Conservation (phyloP, 2,329 filamentous ascomycete species). For the Sclerotinia subarctica region DNA sequence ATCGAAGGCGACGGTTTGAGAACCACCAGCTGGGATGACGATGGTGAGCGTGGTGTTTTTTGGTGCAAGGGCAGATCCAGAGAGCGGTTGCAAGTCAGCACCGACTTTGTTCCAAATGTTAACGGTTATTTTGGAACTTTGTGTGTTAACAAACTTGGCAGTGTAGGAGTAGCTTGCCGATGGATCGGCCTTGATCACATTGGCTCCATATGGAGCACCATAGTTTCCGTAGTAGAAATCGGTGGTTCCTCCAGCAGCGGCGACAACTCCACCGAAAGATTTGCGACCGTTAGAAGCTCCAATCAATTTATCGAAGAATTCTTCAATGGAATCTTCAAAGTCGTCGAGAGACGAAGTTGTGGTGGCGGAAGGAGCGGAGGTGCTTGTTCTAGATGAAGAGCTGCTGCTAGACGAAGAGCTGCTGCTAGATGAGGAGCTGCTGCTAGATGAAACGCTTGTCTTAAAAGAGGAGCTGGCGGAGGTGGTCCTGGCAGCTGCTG, state of each 20-base stretch:
- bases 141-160: slow-evolving; percentile 32
- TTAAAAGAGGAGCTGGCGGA: slow-evolving; percentile 1
- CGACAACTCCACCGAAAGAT: slow-evolving; percentile 25
- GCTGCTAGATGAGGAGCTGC: neutral
- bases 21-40: slow-evolving; percentile 27
- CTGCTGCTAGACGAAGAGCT: neutral
- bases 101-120: slow-evolving; percentile 36
- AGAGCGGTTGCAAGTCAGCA: slow-evolving; percentile 22
- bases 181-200: slow-evolving; percentile 34
- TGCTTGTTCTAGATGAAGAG: neutral
- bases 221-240: slow-evolving; percentile 31
- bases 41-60: slow-evolving; percentile 32
- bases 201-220: slow-evolving; percentile 35
- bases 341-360: slow-evolving; percentile 9
- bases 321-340: slow-evolving; percentile 19
- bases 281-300: slow-evolving; percentile 31
- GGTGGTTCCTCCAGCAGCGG: slow-evolving; percentile 7
- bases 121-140: slow-evolving; percentile 25
- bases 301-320: slow-evolving; percentile 26
- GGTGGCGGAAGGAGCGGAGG: slow-evolving; percentile 10
- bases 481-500: slow-evolving; percentile 9
- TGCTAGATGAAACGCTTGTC: neutral
- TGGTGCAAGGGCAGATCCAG: slow-evolving; percentile 33
- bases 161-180: slow-evolving; percentile 30
- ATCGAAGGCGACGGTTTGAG: slow-evolving; percentile 33